phyloP scores from a whole-genome alignment of 2,329 filamentous ascomycete genomes.

The Pestalotiopsis sp. region DNA sequence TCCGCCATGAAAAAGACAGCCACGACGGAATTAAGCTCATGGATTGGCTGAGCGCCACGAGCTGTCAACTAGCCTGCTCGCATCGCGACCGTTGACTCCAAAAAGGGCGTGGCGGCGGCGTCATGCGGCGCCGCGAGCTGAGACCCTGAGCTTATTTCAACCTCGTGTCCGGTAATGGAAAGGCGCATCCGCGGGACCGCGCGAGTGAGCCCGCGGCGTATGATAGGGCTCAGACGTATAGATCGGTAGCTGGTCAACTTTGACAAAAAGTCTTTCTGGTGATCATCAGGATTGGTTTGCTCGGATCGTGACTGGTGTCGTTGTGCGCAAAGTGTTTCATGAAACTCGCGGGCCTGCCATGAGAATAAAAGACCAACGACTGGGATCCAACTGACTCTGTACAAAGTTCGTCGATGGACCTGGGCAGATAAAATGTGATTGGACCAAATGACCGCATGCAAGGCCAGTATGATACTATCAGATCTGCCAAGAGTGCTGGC shows the following conservation, averaged over 20 bases:
- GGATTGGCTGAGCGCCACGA: neutral
- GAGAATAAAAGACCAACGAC: too few species aligned
- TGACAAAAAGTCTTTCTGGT: too few species aligned
- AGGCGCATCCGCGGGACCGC: neutral
- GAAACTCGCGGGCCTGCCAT: too few species aligned
- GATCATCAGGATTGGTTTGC: too few species aligned
- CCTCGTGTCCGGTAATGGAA: neutral
- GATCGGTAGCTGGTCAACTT: too few species aligned
- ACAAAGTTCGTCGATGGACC: too few species aligned
- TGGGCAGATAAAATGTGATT: too few species aligned
- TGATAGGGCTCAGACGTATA: neutral
- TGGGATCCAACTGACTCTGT: too few species aligned
- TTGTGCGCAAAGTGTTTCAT: too few species aligned
- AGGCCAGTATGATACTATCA: neutral
- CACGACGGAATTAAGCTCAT: neutral
- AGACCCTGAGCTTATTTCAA: constrained; percentile 4
- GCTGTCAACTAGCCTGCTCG: neutral
- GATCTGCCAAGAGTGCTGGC: neutral
- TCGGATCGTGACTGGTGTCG: too few species aligned
- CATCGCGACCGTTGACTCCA: neutral
- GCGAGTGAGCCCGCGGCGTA: neutral
- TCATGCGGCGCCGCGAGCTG: neutral
- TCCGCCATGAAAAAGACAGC: too few species aligned
- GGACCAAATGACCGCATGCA: too few species aligned
- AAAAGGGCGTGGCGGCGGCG: neutral